A percentile compares a stretch with the other conserved stretches of the same genome.
Evolutionary conservation across 2,329 filamentous ascomycete genomes (phyloP).

Genomic region (Calonectria fujianensis): DNA sequence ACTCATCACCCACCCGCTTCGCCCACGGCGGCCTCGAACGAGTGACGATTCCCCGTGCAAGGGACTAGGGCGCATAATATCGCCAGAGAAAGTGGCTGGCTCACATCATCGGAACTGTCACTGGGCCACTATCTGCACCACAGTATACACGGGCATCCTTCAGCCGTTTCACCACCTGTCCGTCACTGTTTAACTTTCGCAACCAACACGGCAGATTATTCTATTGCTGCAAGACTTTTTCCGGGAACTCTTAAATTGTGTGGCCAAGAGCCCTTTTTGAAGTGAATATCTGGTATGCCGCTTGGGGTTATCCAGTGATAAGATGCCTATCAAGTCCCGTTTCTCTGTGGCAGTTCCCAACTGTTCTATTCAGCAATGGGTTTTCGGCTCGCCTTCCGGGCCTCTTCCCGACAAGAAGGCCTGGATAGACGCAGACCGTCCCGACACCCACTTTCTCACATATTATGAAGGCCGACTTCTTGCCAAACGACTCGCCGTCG

Average conservation of each 20-base stretch:
- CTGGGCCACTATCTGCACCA: not conserved
- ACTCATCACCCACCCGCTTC: conserved; percentile 2
- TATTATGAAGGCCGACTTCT: conserved; percentile 79
- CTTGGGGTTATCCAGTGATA: conserved; percentile 15
- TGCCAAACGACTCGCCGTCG: conserved; percentile 82
- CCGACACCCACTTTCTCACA: conserved; percentile 81
- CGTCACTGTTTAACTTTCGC: conserved; percentile 15
- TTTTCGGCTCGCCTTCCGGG: conserved; percentile 70
- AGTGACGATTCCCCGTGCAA: not conserved
- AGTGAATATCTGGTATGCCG: not conserved
- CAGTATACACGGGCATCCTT: conserved; percentile 3
- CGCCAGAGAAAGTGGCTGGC: not conserved
- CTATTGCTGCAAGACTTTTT: not conserved
- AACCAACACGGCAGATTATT: conserved; percentile 6
- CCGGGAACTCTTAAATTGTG: not conserved
- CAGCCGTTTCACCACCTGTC: conserved; percentile 21
- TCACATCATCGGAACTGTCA: not conserved
- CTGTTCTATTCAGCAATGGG: conserved; percentile 73
- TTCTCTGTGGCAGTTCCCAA: conserved; percentile 66
- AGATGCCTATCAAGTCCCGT: conserved; percentile 69
- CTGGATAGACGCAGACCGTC: conserved; percentile 79
- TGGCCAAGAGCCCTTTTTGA: not conserved
- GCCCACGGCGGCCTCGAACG: not conserved
- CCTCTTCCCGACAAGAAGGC: conserved; percentile 65
- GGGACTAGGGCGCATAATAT: not conserved